A percentile compares a stretch with the other conserved stretches of the same genome.
Conservation (phyloP, 768 basidiomycete genomes). For the Lentinula boryana region DNA sequence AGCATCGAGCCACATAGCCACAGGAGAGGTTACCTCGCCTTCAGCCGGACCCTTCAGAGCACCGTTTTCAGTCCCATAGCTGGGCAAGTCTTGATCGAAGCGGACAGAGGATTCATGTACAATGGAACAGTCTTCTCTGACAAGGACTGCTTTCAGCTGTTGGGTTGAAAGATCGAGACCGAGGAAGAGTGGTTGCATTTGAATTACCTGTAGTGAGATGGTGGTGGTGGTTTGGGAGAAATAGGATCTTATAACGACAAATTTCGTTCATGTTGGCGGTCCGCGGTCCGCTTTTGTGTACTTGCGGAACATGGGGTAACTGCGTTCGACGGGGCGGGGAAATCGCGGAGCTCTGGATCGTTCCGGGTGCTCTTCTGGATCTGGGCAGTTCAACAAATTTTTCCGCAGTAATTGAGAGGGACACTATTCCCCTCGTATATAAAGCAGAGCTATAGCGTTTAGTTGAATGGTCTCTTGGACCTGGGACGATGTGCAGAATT, state of each 20-base stretch:
- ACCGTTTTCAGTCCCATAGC: constrained; percentile 61
- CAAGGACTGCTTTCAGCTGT: constrained; percentile 71
- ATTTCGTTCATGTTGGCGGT: neutral
- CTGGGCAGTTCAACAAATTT: too few species aligned
- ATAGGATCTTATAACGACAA: neutral
- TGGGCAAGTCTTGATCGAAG: constrained; percentile 75
- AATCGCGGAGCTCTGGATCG: neutral
- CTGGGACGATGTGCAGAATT: too few species aligned
- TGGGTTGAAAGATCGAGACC: constrained; percentile 88
- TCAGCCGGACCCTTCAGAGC: constrained; percentile 56
- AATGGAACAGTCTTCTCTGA: constrained; percentile 46
- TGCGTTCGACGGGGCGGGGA: neutral
- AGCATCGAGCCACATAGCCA: constrained; percentile 82
- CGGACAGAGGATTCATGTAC: constrained; percentile 68
- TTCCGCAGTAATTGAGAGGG: too few species aligned
- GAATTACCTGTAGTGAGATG: neutral
- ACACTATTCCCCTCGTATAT: too few species aligned
- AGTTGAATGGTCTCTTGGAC: too few species aligned
- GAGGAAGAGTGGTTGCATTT: constrained; percentile 32
- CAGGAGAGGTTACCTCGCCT: constrained; percentile 76
- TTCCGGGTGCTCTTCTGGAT: neutral
- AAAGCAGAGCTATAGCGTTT: too few species aligned
- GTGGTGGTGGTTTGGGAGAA: neutral
- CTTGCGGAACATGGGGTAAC: neutral
- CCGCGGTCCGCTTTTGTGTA: neutral